Evolutionary conservation across 2,329 filamentous ascomycete genomes (phyloP), one percentile per base, ranked within the genome.

Genomic region (Monosporascus cannonballus): DNA sequence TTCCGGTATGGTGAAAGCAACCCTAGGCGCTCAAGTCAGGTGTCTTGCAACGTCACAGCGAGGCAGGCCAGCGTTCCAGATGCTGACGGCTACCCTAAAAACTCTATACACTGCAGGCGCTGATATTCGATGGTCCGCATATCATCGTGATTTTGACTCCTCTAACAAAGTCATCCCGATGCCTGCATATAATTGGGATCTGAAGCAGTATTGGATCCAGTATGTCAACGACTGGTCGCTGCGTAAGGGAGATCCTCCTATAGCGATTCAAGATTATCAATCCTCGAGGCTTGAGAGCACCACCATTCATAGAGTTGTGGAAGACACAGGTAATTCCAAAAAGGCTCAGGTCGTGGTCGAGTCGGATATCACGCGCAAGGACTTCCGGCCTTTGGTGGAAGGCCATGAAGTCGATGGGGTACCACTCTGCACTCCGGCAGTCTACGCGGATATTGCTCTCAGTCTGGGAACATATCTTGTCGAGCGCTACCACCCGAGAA

Each of bases 361-460:
- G 61, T 76, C 79, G 34, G 77, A 80, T 58, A 67, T 83, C 30
- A 72, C 75, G 6, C 75, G 81, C 50, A 71, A 75, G n/a, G 77
- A 81, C 59, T 67, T 84, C n/a, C 73, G 74, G 66, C 74, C 75
- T 20, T 73, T 78, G 18, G 76, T 83, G 47, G 74, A 73, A 50
- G 81, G 60, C 5, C 62, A 66, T 36, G 50, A 55, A 72, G 54
- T 66, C 0, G 51, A 62, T 20, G 59, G 54, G 1, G 51, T 60
- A 6, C 60, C 62, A 2, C 56, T 64, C 24, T 79, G 74, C 25
- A 68, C 60, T 6, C 64, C 64, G 47, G 72, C 72, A 2, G 61
- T 85, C n/a, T 83, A 84, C 57, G 80, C 77, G 6, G 81, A 85
- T 57, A 81, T 84, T 68, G 79, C 79, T 6, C 72, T 82, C 66